Conservation (phyloP, 2,329 filamentous ascomycete species). For the Xylaria polymorpha region DNA sequence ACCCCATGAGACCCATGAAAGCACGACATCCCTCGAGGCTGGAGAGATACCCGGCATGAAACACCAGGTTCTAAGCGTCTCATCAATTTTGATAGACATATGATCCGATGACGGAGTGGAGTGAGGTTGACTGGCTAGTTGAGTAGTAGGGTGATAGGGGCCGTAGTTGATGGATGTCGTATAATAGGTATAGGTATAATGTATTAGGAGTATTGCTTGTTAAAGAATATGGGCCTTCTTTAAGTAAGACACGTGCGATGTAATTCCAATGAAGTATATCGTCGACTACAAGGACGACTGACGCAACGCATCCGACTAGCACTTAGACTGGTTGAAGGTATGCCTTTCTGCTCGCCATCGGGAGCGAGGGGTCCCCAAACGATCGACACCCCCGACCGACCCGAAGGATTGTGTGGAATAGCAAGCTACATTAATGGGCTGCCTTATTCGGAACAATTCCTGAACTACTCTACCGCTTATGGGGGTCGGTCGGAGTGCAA, state of each 20-base stretch:
- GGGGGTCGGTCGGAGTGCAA: slow-evolving; percentile 15
- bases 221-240: neutral
- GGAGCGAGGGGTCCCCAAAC: slow-evolving; percentile 17
- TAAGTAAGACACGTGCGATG: neutral
- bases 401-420: slow-evolving; percentile 28
- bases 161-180: neutral
- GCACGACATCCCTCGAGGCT: slow-evolving; percentile 7
- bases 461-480: slow-evolving; percentile 10
- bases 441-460: slow-evolving; percentile 31
- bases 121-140: neutral
- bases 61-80: slow-evolving; percentile 1
- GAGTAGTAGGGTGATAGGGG: neutral
- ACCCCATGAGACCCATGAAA: slow-evolving; percentile 1
- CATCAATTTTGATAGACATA: slow-evolving; percentile 11
- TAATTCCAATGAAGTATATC: slow-evolving; percentile 13
- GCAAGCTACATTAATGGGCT: slow-evolving; percentile 17
- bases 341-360: neutral
- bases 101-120: slow-evolving; percentile 25
- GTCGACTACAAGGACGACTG: slow-evolving; percentile 26
- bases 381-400: slow-evolving; percentile 28
- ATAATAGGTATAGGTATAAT: neutral
- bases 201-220: slow-evolving; percentile 7
- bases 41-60: slow-evolving; percentile 8
- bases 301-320: slow-evolving; percentile 22
- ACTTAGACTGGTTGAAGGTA: neutral